Conservation (phyloP, 495 filamentous ascomycete species). For the Penicillium salamii region DNA sequence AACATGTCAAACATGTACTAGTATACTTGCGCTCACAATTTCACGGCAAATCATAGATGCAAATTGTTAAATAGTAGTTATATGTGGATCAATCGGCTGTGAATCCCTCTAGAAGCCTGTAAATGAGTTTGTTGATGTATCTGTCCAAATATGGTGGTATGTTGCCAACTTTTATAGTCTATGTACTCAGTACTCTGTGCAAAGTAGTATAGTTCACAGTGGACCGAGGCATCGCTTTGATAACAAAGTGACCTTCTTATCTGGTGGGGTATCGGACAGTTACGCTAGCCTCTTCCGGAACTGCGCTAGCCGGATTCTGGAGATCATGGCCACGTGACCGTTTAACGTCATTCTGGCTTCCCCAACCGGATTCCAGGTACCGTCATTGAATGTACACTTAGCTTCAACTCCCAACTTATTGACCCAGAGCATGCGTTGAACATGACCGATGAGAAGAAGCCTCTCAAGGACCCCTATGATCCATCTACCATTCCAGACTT, state of each 20-base stretch:
- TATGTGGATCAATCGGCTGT: too few species aligned
- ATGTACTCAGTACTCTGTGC: too few species aligned
- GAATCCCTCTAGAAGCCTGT: too few species aligned
- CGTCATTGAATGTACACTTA: not conserved
- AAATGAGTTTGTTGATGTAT: too few species aligned
- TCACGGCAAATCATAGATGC: too few species aligned
- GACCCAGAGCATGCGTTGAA: constrained; percentile 32
- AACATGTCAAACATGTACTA: too few species aligned
- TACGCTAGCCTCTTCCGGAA: not conserved
- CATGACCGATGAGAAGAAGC: constrained; percentile 35
- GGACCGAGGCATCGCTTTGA: not conserved
- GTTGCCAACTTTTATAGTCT: too few species aligned
- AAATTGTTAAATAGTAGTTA: too few species aligned
- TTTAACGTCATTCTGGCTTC: constrained; percentile 19
- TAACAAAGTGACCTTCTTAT: constrained; percentile 4
- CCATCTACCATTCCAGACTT: constrained; percentile 56
- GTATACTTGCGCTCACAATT: too few species aligned
- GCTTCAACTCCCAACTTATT: not conserved
- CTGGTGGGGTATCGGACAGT: constrained; percentile 2
- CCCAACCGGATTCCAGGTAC: constrained; percentile 21
- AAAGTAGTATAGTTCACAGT: too few species aligned
- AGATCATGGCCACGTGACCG: constrained; percentile 17
- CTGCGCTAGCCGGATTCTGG: constrained; percentile 5
- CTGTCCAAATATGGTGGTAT: too few species aligned
- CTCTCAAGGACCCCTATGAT: constrained; percentile 32